These are phyloP conservation scores for Camelina sativa DNA, from an alignment of 345 rosid genomes.

Conservation along the genomic window DNA sequence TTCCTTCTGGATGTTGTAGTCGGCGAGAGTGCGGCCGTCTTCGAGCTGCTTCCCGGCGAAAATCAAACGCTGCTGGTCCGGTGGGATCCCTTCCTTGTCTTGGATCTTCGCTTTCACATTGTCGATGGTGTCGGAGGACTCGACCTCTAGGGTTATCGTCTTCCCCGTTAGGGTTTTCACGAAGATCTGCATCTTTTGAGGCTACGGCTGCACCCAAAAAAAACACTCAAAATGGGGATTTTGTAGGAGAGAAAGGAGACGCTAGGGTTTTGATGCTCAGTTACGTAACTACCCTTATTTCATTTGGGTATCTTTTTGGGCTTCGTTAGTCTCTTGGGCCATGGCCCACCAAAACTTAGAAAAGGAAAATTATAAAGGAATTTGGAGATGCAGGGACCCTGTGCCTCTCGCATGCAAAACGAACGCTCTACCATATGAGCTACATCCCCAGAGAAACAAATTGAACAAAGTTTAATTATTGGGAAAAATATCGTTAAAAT, in stretches of 20 bases:
- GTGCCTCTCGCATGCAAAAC: slow-evolving; percentile 96
- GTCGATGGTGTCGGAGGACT: slow-evolving; percentile 49
- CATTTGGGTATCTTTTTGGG: neutral
- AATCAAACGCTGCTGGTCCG: slow-evolving; percentile 46
- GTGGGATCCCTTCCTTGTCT: slow-evolving; percentile 49
- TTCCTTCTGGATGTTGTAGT: slow-evolving; percentile 51
- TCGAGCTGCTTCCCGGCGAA: slow-evolving; percentile 48
- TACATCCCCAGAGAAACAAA: slow-evolving; percentile 1
- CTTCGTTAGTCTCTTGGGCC: neutral
- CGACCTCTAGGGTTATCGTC: slow-evolving; percentile 68
- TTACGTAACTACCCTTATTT: slow-evolving; percentile 29
- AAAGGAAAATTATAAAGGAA: accelerated
- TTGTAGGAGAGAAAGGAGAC: neutral
- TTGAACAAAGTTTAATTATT: too few relatives aligned
- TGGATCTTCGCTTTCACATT: slow-evolving; percentile 48
- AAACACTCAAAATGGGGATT: neutral
- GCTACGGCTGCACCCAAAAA: neutral
- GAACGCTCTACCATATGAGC: slow-evolving; percentile 82
- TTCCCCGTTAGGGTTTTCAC: slow-evolving; percentile 83
- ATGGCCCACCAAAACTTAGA: neutral
- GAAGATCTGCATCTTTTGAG: slow-evolving; percentile 68
- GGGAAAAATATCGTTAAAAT: too few relatives aligned
- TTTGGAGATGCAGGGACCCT: slow-evolving; percentile 45
- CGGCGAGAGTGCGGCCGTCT: slow-evolving; percentile 47
- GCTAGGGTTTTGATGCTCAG: slow-evolving; percentile 28